phyloP scores from a whole-genome alignment of 192 early-diverging fungal genomes.

The Podila verticillata region DNA sequence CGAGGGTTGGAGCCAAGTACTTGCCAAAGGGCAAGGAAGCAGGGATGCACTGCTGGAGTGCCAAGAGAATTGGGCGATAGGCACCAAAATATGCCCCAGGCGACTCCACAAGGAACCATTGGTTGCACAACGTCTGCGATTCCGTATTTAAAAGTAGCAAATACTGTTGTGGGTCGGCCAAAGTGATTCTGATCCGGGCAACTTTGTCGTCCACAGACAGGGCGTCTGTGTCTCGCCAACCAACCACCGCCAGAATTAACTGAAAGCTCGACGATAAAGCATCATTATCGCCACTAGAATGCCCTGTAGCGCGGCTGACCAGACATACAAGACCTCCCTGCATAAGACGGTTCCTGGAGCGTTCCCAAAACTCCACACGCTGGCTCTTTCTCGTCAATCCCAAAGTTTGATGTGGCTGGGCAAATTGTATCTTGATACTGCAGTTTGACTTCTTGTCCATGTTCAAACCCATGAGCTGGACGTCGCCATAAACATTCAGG shows the following conservation, averaged over 20 bases:
- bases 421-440: conserved; percentile 35
- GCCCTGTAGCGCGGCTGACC: conserved; percentile 15
- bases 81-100: conserved; percentile 50
- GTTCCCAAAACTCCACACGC: conserved; percentile 57
- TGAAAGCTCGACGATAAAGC: neutral
- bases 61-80: conserved; percentile 47
- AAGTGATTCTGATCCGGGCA: conserved; percentile 6
- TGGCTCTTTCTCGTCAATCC: neutral
- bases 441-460: conserved; percentile 26
- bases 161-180: conserved; percentile 38
- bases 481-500: no score
- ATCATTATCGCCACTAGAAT: neutral
- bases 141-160: conserved; percentile 15
- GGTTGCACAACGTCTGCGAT: neutral
- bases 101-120: conserved; percentile 52
- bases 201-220: conserved; percentile 53
- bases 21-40: conserved; percentile 49
- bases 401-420: conserved; percentile 17
- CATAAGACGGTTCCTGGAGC: conserved; percentile 50
- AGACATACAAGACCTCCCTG: conserved; percentile 59
- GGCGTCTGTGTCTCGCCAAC: neutral
- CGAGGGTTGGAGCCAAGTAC: conserved; percentile 43
- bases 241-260: conserved; percentile 51
- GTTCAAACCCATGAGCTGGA: no score
- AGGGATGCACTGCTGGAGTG: conserved; percentile 35